These are phyloP conservation scores for Fusarium sarcochroum DNA, from an alignment of 2,329 filamentous ascomycete species.

Conservation along the genomic window DNA sequence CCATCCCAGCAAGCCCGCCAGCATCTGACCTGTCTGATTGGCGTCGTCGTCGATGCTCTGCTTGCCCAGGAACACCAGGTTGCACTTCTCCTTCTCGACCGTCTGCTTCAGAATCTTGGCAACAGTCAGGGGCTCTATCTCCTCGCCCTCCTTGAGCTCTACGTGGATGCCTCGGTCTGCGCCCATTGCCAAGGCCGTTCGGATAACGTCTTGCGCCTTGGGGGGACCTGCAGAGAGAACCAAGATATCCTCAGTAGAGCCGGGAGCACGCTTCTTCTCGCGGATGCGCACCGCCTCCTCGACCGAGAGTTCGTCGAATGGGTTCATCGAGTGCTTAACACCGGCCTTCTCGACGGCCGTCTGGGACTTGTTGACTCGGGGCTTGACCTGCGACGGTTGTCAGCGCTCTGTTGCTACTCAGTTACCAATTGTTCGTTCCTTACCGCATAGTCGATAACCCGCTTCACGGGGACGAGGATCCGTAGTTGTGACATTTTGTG, in stretches of 20 bases:
- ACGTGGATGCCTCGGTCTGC: conserved; percentile 93
- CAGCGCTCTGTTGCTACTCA: conserved; percentile 23
- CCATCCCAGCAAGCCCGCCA: conserved; percentile 93
- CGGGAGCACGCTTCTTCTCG: conserved; percentile 81
- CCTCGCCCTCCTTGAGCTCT: conserved; percentile 80
- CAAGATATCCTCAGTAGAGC: conserved; percentile 91
- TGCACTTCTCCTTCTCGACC: conserved; percentile 86
- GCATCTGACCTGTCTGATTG: conserved; percentile 97
- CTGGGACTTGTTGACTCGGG: conserved; percentile 77
- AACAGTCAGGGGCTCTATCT: conserved; percentile 89
- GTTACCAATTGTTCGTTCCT: conserved; percentile 47
- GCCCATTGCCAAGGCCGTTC: conserved; percentile 99
- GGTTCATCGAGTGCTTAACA: conserved; percentile 99
- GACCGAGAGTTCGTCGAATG: conserved; percentile 97
- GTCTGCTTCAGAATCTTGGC: conserved; percentile 89
- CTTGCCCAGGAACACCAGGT: conserved; percentile 95
- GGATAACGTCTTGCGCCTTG: conserved; percentile 89
- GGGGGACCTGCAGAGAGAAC: conserved; percentile 89
- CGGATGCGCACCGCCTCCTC: conserved; percentile 96
- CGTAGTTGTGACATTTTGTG: conserved; percentile 72
- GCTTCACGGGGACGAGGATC: conserved; percentile 85
- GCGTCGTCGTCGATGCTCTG: conserved; percentile 98
- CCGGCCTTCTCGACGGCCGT: conserved; percentile 93
- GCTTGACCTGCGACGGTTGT: conserved; percentile 68
- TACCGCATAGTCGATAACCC: conserved; percentile 90